These are phyloP conservation scores for Nicotiana undulata DNA, from an alignment of 257 asterid species.

Conservation along the genomic window DNA sequence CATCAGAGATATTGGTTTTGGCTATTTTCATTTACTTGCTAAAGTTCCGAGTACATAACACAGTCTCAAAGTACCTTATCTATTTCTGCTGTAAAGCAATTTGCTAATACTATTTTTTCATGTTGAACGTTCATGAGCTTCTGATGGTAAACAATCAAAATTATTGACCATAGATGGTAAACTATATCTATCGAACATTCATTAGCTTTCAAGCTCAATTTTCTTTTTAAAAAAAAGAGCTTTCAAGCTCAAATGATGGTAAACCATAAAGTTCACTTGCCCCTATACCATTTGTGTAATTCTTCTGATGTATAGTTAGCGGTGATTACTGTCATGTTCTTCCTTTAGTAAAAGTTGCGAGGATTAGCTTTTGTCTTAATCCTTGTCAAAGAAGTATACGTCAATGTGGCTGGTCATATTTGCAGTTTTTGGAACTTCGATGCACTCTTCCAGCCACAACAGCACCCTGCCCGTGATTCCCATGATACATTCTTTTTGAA, in stretches of 20 bases:
- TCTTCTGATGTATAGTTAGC: not conserved
- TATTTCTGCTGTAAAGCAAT: not conserved
- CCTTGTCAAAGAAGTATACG: not conserved
- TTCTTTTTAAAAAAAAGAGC: not conserved
- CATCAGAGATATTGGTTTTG: not conserved
- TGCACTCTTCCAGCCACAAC: constrained; percentile 98
- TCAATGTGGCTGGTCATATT: not conserved
- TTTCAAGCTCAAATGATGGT: not conserved
- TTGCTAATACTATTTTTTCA: not conserved
- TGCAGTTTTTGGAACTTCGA: constrained; percentile 97
- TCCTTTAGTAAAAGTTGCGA: not conserved
- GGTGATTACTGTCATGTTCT: not conserved
- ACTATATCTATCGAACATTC: not conserved
- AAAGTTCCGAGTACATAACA: no score
- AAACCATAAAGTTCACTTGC: not conserved
- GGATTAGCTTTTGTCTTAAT: not conserved
- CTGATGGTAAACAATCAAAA: not conserved
- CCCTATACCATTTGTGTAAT: not conserved
- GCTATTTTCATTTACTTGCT: not conserved
- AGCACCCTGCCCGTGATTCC: constrained; percentile 99
- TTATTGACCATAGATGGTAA: not conserved
- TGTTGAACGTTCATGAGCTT: not conserved
- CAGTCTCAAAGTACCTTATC: not conserved
- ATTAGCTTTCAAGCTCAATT: not conserved
- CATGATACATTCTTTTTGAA: constrained; percentile 93